phyloP scores from a whole-genome alignment of 345 rosid species.

The Hibiscus tridactylites region DNA sequence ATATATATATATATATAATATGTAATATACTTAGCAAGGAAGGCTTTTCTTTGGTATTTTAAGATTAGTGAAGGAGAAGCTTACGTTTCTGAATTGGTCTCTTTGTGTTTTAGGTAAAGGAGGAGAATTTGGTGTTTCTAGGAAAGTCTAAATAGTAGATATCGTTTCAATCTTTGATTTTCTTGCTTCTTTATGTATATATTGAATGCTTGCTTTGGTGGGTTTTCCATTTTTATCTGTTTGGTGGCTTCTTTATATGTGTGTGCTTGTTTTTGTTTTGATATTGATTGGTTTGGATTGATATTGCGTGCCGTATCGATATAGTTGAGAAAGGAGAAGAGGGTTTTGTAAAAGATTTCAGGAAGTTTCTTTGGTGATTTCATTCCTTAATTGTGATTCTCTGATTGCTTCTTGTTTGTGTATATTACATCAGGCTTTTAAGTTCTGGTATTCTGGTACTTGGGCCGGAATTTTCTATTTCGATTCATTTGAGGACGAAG shows the following conservation, averaged over 20 bases:
- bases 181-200: background rate
- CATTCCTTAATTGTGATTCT: background rate
- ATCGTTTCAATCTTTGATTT: background rate
- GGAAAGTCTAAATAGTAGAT: background rate
- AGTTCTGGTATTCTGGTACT: background rate
- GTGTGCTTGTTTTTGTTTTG: background rate
- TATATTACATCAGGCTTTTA: background rate
- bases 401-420: background rate
- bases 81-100: conserved; percentile 10
- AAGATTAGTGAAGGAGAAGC: background rate
- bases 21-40: background rate
- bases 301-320: background rate
- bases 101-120: background rate
- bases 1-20: background rate
- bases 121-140: background rate
- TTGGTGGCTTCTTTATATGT: background rate
- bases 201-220: background rate
- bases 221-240: background rate
- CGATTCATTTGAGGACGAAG: conserved; percentile 1
- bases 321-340: background rate
- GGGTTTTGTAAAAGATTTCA: background rate
- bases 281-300: background rate
- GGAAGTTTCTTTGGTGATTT: background rate
- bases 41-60: conserved; percentile 4
- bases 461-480: background rate